These are phyloP conservation scores for Trebouxia sp. DNA, from an alignment of 139 green algal species.

Conservation along the genomic window DNA sequence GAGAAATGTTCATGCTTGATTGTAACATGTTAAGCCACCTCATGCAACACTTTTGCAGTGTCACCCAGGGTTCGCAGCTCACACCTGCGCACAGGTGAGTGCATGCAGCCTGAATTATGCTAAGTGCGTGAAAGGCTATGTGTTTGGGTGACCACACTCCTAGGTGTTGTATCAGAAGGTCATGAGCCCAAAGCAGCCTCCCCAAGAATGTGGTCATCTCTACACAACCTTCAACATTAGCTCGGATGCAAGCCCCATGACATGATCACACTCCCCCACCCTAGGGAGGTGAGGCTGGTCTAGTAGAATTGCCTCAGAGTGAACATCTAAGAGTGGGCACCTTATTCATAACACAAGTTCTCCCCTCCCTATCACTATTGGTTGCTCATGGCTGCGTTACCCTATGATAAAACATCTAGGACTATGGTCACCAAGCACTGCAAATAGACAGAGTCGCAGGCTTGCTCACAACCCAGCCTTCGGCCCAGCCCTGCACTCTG, in stretches of 20 bases:
- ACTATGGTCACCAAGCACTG: constrained; percentile 23
- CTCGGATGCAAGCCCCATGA: constrained; percentile 24
- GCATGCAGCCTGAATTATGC: constrained; percentile 6
- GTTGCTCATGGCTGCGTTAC: constrained; percentile 18
- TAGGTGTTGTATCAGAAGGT: constrained; percentile 11
- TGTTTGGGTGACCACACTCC: constrained; percentile 24
- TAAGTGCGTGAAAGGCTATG: constrained; percentile 16
- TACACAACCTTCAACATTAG: constrained; percentile 14
- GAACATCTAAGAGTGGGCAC: constrained; percentile 22
- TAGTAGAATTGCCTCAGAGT: constrained; percentile 18
- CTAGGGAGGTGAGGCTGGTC: constrained; percentile 23
- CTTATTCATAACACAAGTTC: constrained; percentile 14
- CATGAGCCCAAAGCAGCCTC: not conserved
- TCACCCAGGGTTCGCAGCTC: constrained; percentile 10
- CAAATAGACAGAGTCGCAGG: constrained; percentile 23
- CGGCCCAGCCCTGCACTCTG: constrained; percentile 15
- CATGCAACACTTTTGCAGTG: constrained; percentile 25
- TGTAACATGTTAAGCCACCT: constrained; percentile 24
- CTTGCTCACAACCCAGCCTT: constrained; percentile 10
- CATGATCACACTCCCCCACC: constrained; percentile 18
- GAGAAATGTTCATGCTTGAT: constrained; percentile 25
- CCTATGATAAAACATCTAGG: constrained; percentile 17
- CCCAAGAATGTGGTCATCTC: constrained; percentile 14
- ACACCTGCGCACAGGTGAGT: constrained; percentile 16
- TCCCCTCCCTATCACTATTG: constrained; percentile 24